Evolutionary conservation across 2,329 filamentous ascomycete species (phyloP).

Genomic region (Alternaria angustiovoidea): DNA sequence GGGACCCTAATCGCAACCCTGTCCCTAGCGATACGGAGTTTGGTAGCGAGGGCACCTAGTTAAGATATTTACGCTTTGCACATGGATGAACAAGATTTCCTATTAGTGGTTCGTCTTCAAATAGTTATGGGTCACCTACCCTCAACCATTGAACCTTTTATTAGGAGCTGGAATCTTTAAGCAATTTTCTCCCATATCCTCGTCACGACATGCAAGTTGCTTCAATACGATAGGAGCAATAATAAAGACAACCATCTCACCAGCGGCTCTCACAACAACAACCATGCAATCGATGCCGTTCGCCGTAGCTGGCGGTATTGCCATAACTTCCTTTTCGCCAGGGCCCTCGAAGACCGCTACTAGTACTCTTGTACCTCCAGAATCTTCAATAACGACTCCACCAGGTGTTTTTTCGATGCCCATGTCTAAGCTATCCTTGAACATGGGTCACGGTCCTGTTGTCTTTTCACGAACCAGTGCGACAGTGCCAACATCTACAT

Average conservation of each 20-base stretch:
- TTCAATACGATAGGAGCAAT: not conserved
- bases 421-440: not conserved
- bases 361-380: not conserved
- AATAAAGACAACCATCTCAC: not conserved
- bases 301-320: not conserved
- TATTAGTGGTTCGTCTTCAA: not conserved
- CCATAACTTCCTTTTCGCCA: not conserved
- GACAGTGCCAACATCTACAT: not conserved
- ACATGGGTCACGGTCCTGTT: not conserved
- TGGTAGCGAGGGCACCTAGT: no score
- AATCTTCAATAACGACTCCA: not conserved
- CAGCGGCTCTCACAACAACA: not conserved
- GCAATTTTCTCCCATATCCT: rapidly evolving
- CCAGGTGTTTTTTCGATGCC: not conserved
- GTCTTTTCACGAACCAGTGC: not conserved
- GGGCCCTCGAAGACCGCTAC: not conserved
- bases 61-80: not conserved
- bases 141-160: not conserved
- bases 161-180: not conserved
- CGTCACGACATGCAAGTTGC: not conserved
- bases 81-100: rapidly evolving
- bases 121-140: not conserved
- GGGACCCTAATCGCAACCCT: rapidly evolving
- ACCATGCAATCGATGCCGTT: not conserved
- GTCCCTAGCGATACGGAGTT: rapidly evolving